Percentiles rank a stretch among this genome's conserved stretches.
Conservation (phyloP, 768 basidiomycete genomes). For the Lenzites betulinus region DNA sequence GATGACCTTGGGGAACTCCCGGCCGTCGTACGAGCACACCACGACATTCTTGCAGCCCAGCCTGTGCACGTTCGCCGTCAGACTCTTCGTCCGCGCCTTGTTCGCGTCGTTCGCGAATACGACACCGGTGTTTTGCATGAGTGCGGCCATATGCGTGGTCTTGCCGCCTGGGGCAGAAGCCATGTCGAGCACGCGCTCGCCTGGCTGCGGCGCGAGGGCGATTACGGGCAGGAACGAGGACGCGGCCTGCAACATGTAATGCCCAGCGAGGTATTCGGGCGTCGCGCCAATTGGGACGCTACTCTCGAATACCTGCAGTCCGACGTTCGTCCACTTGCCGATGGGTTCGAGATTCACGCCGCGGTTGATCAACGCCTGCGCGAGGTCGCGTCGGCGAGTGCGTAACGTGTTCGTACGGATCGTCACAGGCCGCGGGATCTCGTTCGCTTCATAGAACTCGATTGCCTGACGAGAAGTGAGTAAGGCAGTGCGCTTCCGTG, state of each 20-base stretch:
- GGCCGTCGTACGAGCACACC: conserved; percentile 94
- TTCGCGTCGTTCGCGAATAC: conserved; percentile 97
- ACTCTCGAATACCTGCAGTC: conserved; percentile 97
- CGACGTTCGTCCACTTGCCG: conserved; percentile 99
- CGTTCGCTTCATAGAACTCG: conserved; percentile 98
- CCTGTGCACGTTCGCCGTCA: conserved; percentile 95
- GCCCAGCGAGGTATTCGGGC: conserved; percentile 97
- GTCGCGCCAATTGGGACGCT: conserved; percentile 96
- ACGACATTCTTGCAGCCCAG: conserved; percentile 98
- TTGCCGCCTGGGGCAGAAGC: conserved; percentile 98
- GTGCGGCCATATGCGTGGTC: conserved; percentile 95
- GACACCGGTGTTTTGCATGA: conserved; percentile 96
- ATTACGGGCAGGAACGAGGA: conserved; percentile 99
- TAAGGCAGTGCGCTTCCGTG: conserved; percentile 1
- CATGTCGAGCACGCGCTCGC: conserved; percentile 97
- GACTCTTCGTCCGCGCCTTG: conserved; percentile 91
- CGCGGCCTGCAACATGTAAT: conserved; percentile 99
- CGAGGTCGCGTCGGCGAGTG: conserved; percentile 90
- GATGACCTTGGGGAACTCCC: conserved; percentile 98
- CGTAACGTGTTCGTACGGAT: conserved; percentile 97
- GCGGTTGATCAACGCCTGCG: conserved; percentile 90
- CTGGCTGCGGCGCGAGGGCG: conserved; percentile 87
- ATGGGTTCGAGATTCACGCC: conserved; percentile 98
- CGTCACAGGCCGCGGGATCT: conserved; percentile 93
- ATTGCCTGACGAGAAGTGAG: conserved; percentile 64